Conservation (phyloP, 805 yeast species). For the Kurtzmaniella fragi region DNA sequence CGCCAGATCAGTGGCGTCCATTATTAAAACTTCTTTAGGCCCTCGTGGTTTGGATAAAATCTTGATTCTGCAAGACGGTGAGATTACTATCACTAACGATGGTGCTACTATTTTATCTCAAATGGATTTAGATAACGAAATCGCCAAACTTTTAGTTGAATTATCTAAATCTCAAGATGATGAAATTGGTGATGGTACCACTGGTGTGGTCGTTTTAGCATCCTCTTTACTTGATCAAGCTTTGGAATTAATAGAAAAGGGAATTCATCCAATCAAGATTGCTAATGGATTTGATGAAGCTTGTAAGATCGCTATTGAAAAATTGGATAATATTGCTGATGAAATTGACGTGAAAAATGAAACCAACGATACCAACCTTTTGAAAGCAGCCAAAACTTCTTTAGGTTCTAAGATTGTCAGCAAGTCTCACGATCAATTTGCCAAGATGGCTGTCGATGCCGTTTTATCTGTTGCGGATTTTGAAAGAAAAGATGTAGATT, state of each 20-base stretch:
- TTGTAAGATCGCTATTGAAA: constrained; percentile 79
- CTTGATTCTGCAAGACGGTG: constrained; percentile 92
- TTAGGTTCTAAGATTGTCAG: constrained; percentile 94
- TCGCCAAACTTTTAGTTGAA: constrained; percentile 92
- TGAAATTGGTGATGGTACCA: constrained; percentile 98
- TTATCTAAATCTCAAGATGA: constrained; percentile 94
- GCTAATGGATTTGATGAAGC: constrained; percentile 98
- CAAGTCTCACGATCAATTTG: constrained; percentile 88
- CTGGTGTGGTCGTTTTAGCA: constrained; percentile 97
- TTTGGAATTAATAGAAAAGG: constrained; percentile 87
- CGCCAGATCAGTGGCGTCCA: constrained; percentile 90
- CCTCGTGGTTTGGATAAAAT: constrained; percentile 99
- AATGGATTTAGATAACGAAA: constrained; percentile 94
- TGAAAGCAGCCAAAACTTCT: constrained; percentile 92
- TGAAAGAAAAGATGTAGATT: constrained; percentile 91
- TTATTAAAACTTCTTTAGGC: constrained; percentile 88
- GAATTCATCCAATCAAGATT: constrained; percentile 93
- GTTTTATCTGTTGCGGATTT: constrained; percentile 89
- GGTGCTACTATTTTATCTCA: constrained; percentile 96
- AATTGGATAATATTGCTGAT: constrained; percentile 73
- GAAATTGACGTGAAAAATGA: constrained; percentile 49
- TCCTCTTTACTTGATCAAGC: constrained; percentile 95
- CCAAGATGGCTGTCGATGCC: constrained; percentile 96
- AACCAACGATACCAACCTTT: constrained; percentile 50
- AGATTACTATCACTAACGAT: constrained; percentile 95